phyloP scores from a whole-genome alignment of 2,329 filamentous ascomycete genomes.

The Diaporthe capsici region DNA sequence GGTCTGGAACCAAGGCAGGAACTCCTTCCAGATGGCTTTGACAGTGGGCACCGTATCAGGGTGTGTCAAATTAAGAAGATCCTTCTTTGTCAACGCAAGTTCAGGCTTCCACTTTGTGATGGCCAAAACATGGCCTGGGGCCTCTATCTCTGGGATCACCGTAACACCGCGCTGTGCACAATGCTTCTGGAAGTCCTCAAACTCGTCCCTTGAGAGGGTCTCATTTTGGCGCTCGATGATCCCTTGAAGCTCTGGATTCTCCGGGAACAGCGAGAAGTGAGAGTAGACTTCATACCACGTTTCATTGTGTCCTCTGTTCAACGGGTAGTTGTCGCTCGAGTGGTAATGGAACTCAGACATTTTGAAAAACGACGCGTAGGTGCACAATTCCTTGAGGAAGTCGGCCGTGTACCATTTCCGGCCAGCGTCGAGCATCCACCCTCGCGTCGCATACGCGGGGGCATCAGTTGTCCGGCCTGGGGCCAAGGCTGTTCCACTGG shows the following conservation, averaged over 20 bases:
- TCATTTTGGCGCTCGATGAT: slow-evolving; percentile 23
- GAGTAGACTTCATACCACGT: slow-evolving; percentile 62
- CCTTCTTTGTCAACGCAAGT: slow-evolving; percentile 33
- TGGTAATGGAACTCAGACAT: slow-evolving; percentile 62
- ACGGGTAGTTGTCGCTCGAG: slow-evolving; percentile 62
- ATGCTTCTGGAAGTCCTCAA: slow-evolving; percentile 29
- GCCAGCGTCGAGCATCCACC: slow-evolving; percentile 30
- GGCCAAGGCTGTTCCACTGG: slow-evolving; percentile 3
- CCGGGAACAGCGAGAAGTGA: slow-evolving; percentile 57
- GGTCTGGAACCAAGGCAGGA: slow-evolving; percentile 68
- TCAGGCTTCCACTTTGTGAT: slow-evolving; percentile 34
- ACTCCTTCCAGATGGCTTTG: slow-evolving; percentile 65
- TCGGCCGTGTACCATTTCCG: slow-evolving; percentile 28
- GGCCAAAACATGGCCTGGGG: slow-evolving; percentile 22
- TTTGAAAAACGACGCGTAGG: slow-evolving; percentile 30
- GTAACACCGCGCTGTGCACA: slow-evolving; percentile 23
- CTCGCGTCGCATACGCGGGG: slow-evolving; percentile 21
- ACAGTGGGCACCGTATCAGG: slow-evolving; percentile 67
- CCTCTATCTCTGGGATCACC: slow-evolving; percentile 31
- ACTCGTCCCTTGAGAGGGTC: slow-evolving; percentile 19
- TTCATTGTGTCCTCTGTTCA: slow-evolving; percentile 61
- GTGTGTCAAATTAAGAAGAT: slow-evolving; percentile 50
- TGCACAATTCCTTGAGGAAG: slow-evolving; percentile 30
- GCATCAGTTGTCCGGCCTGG: slow-evolving; percentile 33
- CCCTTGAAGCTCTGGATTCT: slow-evolving; percentile 43